phyloP scores from a whole-genome alignment of 2,329 filamentous ascomycete genomes.

The Fusarium dlaminii region DNA sequence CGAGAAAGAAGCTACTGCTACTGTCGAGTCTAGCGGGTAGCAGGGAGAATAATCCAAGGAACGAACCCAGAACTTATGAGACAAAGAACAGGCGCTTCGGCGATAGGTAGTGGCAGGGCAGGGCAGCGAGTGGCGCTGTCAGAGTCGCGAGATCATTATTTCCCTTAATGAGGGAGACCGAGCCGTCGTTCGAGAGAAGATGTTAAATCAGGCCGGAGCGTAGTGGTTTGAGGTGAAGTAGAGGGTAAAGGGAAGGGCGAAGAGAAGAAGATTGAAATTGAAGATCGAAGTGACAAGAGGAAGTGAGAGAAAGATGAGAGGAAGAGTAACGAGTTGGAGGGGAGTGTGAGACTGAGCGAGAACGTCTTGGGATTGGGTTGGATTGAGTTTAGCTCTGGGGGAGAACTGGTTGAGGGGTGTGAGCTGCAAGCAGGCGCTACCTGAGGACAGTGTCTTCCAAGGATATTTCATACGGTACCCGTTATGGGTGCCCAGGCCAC shows the following conservation, averaged over 20 bases:
- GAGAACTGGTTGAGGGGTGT: constrained; percentile 31
- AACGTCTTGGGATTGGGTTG: constrained; percentile 42
- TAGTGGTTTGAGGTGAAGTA: constrained; percentile 10
- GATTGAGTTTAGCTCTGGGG: constrained; percentile 43
- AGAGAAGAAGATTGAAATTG: constrained; percentile 29
- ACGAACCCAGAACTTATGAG: constrained; percentile 43
- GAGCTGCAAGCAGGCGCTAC: constrained; percentile 25
- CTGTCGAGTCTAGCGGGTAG: constrained; percentile 40
- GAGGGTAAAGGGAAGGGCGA: constrained; percentile 21
- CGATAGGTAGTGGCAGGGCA: constrained; percentile 39
- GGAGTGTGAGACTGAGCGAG: constrained; percentile 31
- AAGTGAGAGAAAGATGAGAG: constrained; percentile 33
- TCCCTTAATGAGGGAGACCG: constrained; percentile 34
- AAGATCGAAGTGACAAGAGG: constrained; percentile 39
- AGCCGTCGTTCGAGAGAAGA: constrained; percentile 34
- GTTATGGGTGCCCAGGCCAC: constrained; percentile 10
- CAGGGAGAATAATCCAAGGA: constrained; percentile 40
- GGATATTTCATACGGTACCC: constrained; percentile 12
- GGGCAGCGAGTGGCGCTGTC: constrained; percentile 40
- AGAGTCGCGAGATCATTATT: constrained; percentile 43
- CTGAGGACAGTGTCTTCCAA: constrained; percentile 22
- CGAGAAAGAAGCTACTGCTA: constrained; percentile 28
- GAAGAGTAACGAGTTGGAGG: constrained; percentile 33
- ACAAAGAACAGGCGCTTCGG: constrained; percentile 47
- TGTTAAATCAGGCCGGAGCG: constrained; percentile 30